Percentiles rank a stretch among this genome's conserved stretches.
These are phyloP conservation scores for Clonostachys rhizophaga DNA, from an alignment of 2,329 filamentous ascomycete genomes.

Conservation along the genomic window DNA sequence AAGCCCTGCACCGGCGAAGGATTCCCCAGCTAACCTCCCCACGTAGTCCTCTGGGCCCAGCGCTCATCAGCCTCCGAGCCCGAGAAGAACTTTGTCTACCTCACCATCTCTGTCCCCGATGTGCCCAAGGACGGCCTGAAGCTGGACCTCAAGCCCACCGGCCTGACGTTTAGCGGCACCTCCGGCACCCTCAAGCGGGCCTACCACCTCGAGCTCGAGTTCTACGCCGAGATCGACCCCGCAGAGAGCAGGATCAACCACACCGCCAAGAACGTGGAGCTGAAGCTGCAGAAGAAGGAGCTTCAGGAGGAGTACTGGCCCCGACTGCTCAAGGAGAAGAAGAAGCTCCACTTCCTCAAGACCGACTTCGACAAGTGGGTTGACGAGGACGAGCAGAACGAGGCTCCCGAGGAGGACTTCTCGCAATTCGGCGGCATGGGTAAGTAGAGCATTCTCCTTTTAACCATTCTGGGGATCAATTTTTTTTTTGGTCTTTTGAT, in stretches of 20 bases:
- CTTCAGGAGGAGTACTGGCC: slow-evolving; percentile 94
- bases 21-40: neutral
- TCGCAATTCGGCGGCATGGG: slow-evolving; percentile 64
- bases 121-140: slow-evolving; percentile 71
- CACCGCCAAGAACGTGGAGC: slow-evolving; percentile 80
- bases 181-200: slow-evolving; percentile 80
- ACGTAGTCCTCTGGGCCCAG: slow-evolving; percentile 91
- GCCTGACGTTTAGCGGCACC: slow-evolving; percentile 76
- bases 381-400: slow-evolving; percentile 97
- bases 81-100: slow-evolving; percentile 90
- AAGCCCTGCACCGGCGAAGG: neutral
- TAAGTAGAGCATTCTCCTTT: slow-evolving; percentile 24
- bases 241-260: slow-evolving; percentile 82
- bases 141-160: slow-evolving; percentile 75
- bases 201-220: slow-evolving; percentile 81
- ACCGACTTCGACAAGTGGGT: slow-evolving; percentile 99
- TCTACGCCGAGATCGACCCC: slow-evolving; percentile 88
- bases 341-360: slow-evolving; percentile 94
- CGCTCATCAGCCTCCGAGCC: slow-evolving; percentile 78
- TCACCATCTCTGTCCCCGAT: slow-evolving; percentile 87
- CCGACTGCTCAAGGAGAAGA: slow-evolving; percentile 81
- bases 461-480: neutral
- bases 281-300: slow-evolving; percentile 96
- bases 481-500: neutral
- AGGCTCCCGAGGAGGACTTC: slow-evolving; percentile 76